Percentiles rank a stretch among this genome's conserved stretches.
phyloP scores from a whole-genome alignment of 177 flowering plant genomes.

The Vitis hybrid region DNA sequence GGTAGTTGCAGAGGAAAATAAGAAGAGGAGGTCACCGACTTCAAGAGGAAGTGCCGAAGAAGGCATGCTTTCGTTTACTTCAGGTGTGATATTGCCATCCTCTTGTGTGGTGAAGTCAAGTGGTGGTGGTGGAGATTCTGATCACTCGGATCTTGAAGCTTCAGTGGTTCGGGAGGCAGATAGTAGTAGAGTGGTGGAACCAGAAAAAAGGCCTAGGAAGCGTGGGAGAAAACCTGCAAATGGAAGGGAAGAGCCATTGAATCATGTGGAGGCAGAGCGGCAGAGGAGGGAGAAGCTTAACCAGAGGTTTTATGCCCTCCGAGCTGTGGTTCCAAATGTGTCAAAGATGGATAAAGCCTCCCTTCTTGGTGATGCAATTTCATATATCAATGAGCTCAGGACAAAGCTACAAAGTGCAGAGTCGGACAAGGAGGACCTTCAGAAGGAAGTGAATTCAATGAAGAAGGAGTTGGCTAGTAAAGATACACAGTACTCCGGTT shows the following conservation, averaged over 20 bases:
- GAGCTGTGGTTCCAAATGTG: slow-evolving; percentile 95
- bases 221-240: slow-evolving; percentile 94
- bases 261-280: slow-evolving; percentile 96
- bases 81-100: slow-evolving; percentile 62
- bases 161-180: slow-evolving; percentile 66
- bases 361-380: slow-evolving; percentile 84
- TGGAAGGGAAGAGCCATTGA: slow-evolving; percentile 90
- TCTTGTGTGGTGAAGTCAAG: slow-evolving; percentile 42
- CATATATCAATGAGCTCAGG: slow-evolving; percentile 78
- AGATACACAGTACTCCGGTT: slow-evolving; percentile 18
- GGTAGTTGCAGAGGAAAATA: slow-evolving; percentile 33
- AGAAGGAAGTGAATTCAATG: slow-evolving; percentile 43
- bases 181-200: slow-evolving; percentile 60
- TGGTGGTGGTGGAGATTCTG: slow-evolving; percentile 63
- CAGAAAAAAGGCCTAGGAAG: slow-evolving; percentile 76
- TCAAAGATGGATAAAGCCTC: slow-evolving; percentile 99
- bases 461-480: slow-evolving; percentile 46
- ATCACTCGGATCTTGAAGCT: slow-evolving; percentile 89
- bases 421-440: slow-evolving; percentile 57
- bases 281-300: slow-evolving; percentile 96
- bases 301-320: slow-evolving; percentile 85
- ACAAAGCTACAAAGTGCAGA: slow-evolving; percentile 53
- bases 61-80: slow-evolving; percentile 73
- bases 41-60: slow-evolving; percentile 69
- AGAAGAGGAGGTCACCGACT: slow-evolving; percentile 49